Percentiles rank a stretch among this genome's conserved stretches.
Evolutionary conservation across 768 basidiomycete species (phyloP).

Genomic region (Mycena pura): DNA sequence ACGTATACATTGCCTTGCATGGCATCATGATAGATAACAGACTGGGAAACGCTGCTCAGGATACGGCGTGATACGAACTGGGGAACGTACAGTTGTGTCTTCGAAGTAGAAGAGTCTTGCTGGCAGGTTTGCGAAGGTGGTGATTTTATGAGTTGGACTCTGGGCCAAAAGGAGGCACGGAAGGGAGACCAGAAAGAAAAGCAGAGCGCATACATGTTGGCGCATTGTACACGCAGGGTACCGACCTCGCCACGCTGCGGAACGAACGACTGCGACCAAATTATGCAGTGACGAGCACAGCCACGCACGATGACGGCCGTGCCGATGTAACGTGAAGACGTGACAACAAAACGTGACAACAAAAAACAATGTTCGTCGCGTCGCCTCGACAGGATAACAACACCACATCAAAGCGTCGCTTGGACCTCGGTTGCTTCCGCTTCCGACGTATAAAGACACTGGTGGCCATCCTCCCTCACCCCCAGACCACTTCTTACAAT

Average conservation of each 20-base stretch:
- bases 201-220: conserved; percentile 9
- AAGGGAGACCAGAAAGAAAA: conserved; percentile 13
- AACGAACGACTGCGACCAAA: too few relatives aligned
- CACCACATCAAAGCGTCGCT: too few relatives aligned
- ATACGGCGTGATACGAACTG: not conserved
- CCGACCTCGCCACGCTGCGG: conserved; percentile 13
- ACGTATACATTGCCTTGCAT: conserved; percentile 72
- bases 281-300: too few relatives aligned
- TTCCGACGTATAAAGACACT: too few relatives aligned
- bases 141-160: conserved; percentile 55
- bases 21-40: conserved; percentile 84
- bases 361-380: too few relatives aligned
- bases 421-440: too few relatives aligned
- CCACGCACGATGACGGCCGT: too few relatives aligned
- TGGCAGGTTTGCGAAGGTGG: conserved; percentile 74
- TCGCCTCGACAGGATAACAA: too few relatives aligned
- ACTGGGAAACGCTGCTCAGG: conserved; percentile 34
- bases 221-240: conserved; percentile 12
- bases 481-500: too few relatives aligned
- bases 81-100: conserved; percentile 75
- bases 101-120: conserved; percentile 89
- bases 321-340: too few relatives aligned
- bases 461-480: too few relatives aligned
- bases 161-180: conserved; percentile 39
- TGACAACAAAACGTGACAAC: too few relatives aligned